These are phyloP conservation scores for Pelargonium citronellum DNA, from an alignment of 441 rosid species.

Conservation along the genomic window DNA sequence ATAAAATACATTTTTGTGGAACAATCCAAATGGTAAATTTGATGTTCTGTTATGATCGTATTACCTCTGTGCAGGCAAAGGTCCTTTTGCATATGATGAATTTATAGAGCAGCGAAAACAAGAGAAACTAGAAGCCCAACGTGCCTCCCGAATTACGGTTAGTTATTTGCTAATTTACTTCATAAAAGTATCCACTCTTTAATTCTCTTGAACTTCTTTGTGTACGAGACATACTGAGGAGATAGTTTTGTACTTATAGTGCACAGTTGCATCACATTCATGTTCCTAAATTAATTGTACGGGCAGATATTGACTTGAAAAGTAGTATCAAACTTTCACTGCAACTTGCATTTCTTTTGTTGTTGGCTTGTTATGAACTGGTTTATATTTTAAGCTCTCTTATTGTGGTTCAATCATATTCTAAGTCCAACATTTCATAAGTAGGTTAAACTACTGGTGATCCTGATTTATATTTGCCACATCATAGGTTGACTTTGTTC, in stretches of 20 bases:
- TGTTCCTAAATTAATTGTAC: too few relatives aligned
- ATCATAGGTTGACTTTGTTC: too few relatives aligned
- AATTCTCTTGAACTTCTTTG: constrained; percentile 4
- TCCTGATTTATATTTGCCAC: too few relatives aligned
- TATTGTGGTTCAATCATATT: too few relatives aligned
- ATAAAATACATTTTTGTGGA: neutral
- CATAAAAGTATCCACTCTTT: constrained; percentile 1
- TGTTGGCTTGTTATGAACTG: too few relatives aligned
- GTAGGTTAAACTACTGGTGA: too few relatives aligned
- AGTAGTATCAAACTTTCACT: too few relatives aligned
- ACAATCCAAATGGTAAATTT: neutral
- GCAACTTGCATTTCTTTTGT: too few relatives aligned
- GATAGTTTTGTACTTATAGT: neutral
- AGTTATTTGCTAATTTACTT: constrained; percentile 20
- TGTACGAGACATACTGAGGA: neutral
- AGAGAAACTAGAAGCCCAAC: constrained; percentile 50
- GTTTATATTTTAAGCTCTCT: too few relatives aligned
- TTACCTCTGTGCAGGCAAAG: constrained; percentile 48
- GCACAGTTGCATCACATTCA: too few relatives aligned
- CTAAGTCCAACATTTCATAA: too few relatives aligned
- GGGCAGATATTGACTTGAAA: too few relatives aligned
- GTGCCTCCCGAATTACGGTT: constrained; percentile 63
- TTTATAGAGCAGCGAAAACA: constrained; percentile 56
- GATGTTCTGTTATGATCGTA: constrained; percentile 10
- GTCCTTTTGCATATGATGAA: constrained; percentile 62